A percentile compares a stretch with the other conserved stretches of the same genome.
Conservation (phyloP, 257 asterid genomes). For the Haberlea rhodopensis region DNA sequence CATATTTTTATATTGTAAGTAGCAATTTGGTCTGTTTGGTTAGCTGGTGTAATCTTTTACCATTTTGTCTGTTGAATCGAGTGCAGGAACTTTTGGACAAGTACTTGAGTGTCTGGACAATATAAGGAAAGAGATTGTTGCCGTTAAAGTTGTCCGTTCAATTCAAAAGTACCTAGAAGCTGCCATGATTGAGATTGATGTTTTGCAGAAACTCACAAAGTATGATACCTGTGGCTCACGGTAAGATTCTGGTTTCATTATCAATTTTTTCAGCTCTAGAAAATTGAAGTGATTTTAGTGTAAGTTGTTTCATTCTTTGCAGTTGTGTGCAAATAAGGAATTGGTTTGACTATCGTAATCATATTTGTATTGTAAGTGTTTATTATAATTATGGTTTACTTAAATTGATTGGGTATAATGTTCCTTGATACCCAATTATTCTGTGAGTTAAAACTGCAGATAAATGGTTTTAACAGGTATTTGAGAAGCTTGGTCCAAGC, state of each 20-base stretch:
- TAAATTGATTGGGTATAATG: slow-evolving; percentile 32
- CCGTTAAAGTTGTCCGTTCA: slow-evolving; percentile 74
- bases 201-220: slow-evolving; percentile 66
- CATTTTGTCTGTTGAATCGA: slow-evolving; percentile 13
- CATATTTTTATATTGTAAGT: background rate
- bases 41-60: slow-evolving; percentile 19
- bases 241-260: slow-evolving; percentile 36
- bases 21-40: slow-evolving; percentile 7
- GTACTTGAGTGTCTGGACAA: slow-evolving; percentile 73
- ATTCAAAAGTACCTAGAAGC: slow-evolving; percentile 79
- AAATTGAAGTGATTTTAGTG: slow-evolving; percentile 50
- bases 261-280: slow-evolving; percentile 22
- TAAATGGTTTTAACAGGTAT: slow-evolving; percentile 89
- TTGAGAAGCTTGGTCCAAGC: slow-evolving; percentile 99
- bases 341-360: slow-evolving; percentile 91
- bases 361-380: slow-evolving; percentile 81
- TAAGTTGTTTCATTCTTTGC: slow-evolving; percentile 64
- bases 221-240: slow-evolving; percentile 57
- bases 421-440: slow-evolving; percentile 39
- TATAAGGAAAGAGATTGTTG: slow-evolving; percentile 77
- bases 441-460: slow-evolving; percentile 55
- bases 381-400: slow-evolving; percentile 39
- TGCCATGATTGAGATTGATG: slow-evolving; percentile 83
- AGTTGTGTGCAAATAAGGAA: slow-evolving; percentile 95
- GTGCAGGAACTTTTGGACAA: slow-evolving; percentile 80